phyloP scores from a whole-genome alignment of 1,139 yeast genomes.

The Pichia sp. region DNA sequence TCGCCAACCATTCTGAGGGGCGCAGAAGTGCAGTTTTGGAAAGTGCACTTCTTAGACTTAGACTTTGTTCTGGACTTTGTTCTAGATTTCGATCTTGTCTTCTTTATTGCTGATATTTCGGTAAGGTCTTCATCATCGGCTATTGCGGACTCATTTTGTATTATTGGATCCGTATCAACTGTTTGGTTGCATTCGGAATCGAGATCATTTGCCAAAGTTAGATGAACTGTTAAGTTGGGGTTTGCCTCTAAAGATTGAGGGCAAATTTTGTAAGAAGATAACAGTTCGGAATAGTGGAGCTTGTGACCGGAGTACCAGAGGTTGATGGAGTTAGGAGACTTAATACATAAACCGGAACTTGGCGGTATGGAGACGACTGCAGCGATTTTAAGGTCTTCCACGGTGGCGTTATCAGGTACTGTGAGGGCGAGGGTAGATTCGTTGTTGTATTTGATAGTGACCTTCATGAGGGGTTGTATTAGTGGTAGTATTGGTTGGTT shows the following conservation, averaged over 20 bases:
- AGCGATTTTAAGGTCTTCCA: constrained; percentile 40
- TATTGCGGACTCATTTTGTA: too few species aligned
- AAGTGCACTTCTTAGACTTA: constrained; percentile 53
- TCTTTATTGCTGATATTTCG: too few species aligned
- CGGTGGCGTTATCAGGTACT: constrained; percentile 44
- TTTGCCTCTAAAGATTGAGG: constrained; percentile 6
- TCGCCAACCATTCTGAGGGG: constrained; percentile 85
- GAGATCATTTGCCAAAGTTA: constrained; percentile 29
- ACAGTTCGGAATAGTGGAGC: constrained; percentile 28
- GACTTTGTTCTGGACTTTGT: constrained; percentile 37
- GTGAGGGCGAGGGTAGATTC: constrained; percentile 18
- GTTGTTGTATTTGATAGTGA: neutral
- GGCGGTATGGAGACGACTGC: constrained; percentile 37
- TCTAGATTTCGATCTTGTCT: constrained; percentile 4
- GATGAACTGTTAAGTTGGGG: constrained; percentile 33
- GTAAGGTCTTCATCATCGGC: too few species aligned
- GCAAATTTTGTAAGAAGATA: constrained; percentile 25
- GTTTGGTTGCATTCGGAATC: too few species aligned
- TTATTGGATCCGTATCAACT: too few species aligned
- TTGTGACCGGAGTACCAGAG: constrained; percentile 47
- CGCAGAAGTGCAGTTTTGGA: constrained; percentile 51
- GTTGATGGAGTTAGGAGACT: constrained; percentile 31
- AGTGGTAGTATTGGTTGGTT: too few species aligned
- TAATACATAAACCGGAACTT: constrained; percentile 5
- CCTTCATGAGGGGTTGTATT: neutral